phyloP scores from a whole-genome alignment of 2,329 filamentous ascomycete genomes.

The Xylaria sp. region DNA sequence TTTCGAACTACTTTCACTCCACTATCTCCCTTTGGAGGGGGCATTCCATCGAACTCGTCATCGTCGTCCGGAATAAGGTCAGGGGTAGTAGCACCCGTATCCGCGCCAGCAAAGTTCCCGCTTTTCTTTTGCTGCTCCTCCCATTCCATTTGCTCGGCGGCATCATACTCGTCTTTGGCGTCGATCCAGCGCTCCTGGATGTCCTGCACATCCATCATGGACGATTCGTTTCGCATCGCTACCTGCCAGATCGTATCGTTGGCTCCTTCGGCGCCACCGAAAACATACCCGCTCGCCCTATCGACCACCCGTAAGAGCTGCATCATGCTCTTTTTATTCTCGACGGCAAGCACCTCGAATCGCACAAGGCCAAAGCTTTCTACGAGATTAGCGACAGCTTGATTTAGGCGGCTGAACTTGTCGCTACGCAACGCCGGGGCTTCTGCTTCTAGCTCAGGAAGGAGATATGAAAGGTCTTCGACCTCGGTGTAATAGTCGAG shows the following conservation, averaged over 20 bases:
- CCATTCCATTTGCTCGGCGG: slow-evolving; percentile 77
- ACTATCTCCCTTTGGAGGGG: slow-evolving; percentile 62
- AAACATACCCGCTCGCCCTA: slow-evolving; percentile 90
- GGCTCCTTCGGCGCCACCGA: slow-evolving; percentile 88
- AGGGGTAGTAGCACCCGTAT: slow-evolving; percentile 50
- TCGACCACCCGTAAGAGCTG: slow-evolving; percentile 89
- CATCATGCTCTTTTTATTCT: slow-evolving; percentile 98
- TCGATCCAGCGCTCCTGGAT: slow-evolving; percentile 98
- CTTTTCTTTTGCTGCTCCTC: slow-evolving; percentile 76
- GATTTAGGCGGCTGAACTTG: slow-evolving; percentile 87
- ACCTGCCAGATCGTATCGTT: slow-evolving; percentile 99
- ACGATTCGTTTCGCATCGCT: slow-evolving; percentile 82
- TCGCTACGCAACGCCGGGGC: slow-evolving; percentile 73
- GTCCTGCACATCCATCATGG: slow-evolving; percentile 83
- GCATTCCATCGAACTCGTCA: slow-evolving; percentile 63
- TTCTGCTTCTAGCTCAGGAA: slow-evolving; percentile 83
- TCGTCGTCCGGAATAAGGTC: slow-evolving; percentile 51
- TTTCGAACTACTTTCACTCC: slow-evolving; percentile 80
- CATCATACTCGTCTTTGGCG: slow-evolving; percentile 87
- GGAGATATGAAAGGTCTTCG: slow-evolving; percentile 86
- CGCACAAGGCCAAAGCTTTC: slow-evolving; percentile 90
- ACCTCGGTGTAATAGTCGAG: slow-evolving; percentile 98
- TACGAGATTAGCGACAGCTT: slow-evolving; percentile 86
- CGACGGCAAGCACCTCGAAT: slow-evolving; percentile 93
- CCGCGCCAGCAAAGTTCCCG: slow-evolving; percentile 49